phyloP scores from a whole-genome alignment of 2,329 filamentous ascomycete genomes.

The Pseudogymnoascus sp. region DNA sequence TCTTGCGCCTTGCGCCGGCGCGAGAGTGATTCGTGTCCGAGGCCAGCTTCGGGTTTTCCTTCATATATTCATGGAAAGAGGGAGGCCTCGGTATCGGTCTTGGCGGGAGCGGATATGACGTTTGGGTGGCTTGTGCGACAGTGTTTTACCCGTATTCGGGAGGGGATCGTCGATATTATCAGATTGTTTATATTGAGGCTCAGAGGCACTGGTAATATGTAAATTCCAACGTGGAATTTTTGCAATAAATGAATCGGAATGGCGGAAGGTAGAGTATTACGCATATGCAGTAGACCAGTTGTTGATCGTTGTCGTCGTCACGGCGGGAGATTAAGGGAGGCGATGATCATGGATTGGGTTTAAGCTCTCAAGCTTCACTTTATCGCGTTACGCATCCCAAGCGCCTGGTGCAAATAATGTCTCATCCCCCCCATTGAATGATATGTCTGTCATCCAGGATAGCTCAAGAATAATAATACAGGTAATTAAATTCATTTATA shows the following conservation, averaged over 20 bases:
- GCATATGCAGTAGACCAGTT: not conserved
- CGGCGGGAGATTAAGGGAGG: constrained; percentile 2
- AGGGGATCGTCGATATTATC: not conserved
- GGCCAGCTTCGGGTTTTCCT: not conserved
- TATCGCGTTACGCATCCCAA: not conserved
- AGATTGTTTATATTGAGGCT: not conserved
- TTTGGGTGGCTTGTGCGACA: constrained; percentile 6
- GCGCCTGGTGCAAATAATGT: not conserved
- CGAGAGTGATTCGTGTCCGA: not conserved
- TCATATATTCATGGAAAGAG: not conserved
- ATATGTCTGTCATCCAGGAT: not conserved
- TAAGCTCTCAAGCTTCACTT: constrained; percentile 4
- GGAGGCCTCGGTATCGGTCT: not conserved
- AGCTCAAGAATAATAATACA: not conserved
- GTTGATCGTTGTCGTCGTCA: constrained; percentile 3
- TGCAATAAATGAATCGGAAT: not conserved
- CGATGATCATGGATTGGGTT: constrained; percentile 6
- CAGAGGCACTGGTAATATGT: not conserved
- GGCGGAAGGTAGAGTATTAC: not conserved
- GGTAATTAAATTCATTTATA: not conserved
- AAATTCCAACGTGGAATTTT: not conserved
- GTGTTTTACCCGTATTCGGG: not conserved
- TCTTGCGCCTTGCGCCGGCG: constrained; percentile 1
- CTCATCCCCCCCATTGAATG: not conserved
- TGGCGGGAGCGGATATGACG: constrained; percentile 1